Percentiles rank a stretch among this genome's conserved stretches.
phyloP scores from a whole-genome alignment of 108 stramenopile genomes.

The Nitzschia sp. region DNA sequence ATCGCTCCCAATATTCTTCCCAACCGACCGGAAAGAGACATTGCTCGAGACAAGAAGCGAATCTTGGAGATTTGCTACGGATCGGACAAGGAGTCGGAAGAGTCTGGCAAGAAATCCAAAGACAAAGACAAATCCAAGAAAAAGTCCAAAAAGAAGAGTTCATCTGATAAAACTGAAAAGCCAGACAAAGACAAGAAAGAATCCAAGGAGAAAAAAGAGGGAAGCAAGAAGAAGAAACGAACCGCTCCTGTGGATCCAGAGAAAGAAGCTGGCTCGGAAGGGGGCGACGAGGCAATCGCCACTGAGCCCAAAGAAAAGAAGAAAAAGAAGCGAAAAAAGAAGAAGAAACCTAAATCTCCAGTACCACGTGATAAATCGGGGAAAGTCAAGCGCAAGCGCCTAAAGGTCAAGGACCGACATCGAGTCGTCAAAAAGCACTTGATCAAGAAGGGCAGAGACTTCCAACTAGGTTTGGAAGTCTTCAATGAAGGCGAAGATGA shows the following conservation, averaged over 20 bases:
- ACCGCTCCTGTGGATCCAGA: not conserved
- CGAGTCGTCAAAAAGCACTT: conserved; percentile 26
- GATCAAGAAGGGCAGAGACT: conserved; percentile 29
- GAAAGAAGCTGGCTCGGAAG: not conserved
- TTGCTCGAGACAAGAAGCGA: conserved; percentile 37
- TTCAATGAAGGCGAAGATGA: conserved; percentile 25
- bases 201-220: not conserved
- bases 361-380: conserved; percentile 24
- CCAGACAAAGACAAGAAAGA: conserved; percentile 7
- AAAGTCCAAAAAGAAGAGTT: conserved; percentile 1
- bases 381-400: conserved; percentile 15
- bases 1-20: conserved; percentile 4
- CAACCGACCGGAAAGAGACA: conserved; percentile 18
- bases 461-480: conserved; percentile 20
- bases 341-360: conserved; percentile 3
- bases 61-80: conserved; percentile 37
- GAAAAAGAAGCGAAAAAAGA: conserved; percentile 14
- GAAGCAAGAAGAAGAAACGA: conserved; percentile 3
- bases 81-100: not conserved
- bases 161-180: not conserved
- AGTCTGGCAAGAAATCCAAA: not conserved
- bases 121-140: not conserved
- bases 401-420: conserved; percentile 20
- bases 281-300: not conserved
- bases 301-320: conserved; percentile 6